Evolutionary conservation across 225 moss, liverwort and hornwort genomes (phyloP), one percentile per base, ranked within the genome.

Genomic region (Bryoerythrophyllum caledonicum): DNA sequence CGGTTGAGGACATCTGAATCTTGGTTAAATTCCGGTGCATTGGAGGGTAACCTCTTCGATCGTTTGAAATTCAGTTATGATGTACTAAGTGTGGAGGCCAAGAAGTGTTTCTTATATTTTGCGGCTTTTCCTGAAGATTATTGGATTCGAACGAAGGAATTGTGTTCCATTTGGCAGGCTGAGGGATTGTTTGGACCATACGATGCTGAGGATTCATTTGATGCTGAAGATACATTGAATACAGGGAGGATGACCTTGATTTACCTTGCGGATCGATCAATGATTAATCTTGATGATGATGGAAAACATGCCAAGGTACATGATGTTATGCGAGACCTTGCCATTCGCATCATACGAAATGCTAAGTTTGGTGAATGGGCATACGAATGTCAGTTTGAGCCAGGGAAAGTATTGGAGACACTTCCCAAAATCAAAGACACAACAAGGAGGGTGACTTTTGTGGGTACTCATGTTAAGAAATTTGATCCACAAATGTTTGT

Each of bases 131-230:
- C 69, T 3, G 24, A 75, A 59, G 67, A 75, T 0, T 2, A 34
- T 17, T 0, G 0, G 0, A 19, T 67, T 58, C 4, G 7, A 0
- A 17, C 2, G 0, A 0, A 3, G 0, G 0, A 8, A 0, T 48
- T 75, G 15, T 65, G 2, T 28, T 21, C 28, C 0, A 57, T 43
- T 41, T 75, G 43, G 65, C 14, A 56, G 10, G 65, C 15, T 0
- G 56, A 75, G n/a, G 2, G 19, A 19, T 7, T 25, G 2, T 0
- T 30, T 30, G 30, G 30, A 30, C n/a, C n/a, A n/a, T n/a, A n/a
- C n/a, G n/a, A n/a, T n/a, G n/a, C n/a, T n/a, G n/a, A n/a, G n/a
- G n/a, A n/a, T n/a, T 30, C 30, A 30, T 4, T 3, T 30, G 30
- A 30, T 30, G 30, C 4, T 38, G 7, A 41, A 41, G 63, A 40